phyloP scores from a whole-genome alignment of 345 rosid genomes.

The Erodium maritimum region DNA sequence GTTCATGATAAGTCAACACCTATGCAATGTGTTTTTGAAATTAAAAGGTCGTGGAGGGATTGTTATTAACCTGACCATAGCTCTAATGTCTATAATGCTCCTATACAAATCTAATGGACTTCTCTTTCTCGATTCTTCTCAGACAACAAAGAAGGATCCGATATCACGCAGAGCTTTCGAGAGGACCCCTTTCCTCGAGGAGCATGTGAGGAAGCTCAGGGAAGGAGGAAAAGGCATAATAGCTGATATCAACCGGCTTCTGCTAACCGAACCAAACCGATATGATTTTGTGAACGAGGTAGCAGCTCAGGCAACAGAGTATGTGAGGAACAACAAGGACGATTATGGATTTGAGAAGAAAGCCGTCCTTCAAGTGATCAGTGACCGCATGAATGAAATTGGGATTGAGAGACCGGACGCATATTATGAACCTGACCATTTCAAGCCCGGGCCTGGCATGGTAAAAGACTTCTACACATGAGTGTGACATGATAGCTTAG shows the following conservation, averaged over 20 bases:
- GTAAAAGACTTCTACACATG: conserved; percentile 48
- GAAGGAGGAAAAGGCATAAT: conserved; percentile 55
- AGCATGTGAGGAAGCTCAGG: conserved; percentile 57
- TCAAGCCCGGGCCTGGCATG: conserved; percentile 63
- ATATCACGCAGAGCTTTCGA: conserved; percentile 13
- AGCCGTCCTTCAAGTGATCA: conserved; percentile 75
- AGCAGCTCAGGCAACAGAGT: conserved; percentile 78
- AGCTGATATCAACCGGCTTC: conserved; percentile 57
- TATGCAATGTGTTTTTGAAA: too few relatives aligned
- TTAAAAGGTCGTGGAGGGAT: too few relatives aligned
- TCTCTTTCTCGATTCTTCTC: conserved; percentile 10
- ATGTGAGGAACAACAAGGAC: conserved; percentile 57
- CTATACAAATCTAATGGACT: not conserved
- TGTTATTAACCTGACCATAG: too few relatives aligned
- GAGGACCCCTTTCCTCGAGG: conserved; percentile 80
- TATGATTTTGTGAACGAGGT: conserved; percentile 68
- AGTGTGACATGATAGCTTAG: conserved; percentile 1
- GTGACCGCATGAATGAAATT: conserved; percentile 70
- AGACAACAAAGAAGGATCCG: conserved; percentile 33
- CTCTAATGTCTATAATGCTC: not conserved
- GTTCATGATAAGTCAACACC: too few relatives aligned
- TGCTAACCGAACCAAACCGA: conserved; percentile 63
- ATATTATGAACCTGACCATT: conserved; percentile 58
- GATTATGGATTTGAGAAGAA: conserved; percentile 73
- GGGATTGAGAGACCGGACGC: conserved; percentile 70